Conservation (phyloP, 306 rosid species). For the Cucumis cinereus region DNA sequence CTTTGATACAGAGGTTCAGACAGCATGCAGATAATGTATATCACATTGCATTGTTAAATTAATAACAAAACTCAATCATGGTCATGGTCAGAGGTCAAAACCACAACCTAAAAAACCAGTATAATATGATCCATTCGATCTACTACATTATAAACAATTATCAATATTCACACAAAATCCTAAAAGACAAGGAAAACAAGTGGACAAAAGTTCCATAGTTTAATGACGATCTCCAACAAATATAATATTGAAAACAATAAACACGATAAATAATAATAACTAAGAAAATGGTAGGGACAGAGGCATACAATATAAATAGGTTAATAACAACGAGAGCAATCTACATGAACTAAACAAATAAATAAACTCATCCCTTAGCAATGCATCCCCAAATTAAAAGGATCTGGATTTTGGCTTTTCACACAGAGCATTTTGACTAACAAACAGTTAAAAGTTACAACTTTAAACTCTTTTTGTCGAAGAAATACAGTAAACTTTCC, state of each 20-base stretch:
- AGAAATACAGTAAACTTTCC: not conserved
- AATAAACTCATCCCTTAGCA: not conserved
- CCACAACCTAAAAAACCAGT: not conserved
- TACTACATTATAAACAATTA: not conserved
- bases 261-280: not conserved
- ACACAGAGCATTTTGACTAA: not conserved
- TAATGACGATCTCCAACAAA: not conserved
- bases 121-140: not conserved
- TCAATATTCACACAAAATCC: not conserved
- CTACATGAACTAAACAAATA: not conserved
- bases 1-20: conserved; percentile 1
- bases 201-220: not conserved
- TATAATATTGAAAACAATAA: not conserved
- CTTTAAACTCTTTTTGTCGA: not conserved
- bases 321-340: not conserved
- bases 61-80: not conserved
- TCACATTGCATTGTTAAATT: not conserved
- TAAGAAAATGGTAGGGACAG: not conserved
- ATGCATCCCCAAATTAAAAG: not conserved
- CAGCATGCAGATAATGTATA: conserved; percentile 1
- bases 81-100: conserved; percentile 3
- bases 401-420: not conserved
- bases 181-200: not conserved
- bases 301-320: not conserved
- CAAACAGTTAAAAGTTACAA: not conserved